Percentiles rank a stretch among this genome's conserved stretches.
Evolutionary conservation across 164 flowering plant species (phyloP).

Genomic region (Dillenia suffruticosa): DNA sequence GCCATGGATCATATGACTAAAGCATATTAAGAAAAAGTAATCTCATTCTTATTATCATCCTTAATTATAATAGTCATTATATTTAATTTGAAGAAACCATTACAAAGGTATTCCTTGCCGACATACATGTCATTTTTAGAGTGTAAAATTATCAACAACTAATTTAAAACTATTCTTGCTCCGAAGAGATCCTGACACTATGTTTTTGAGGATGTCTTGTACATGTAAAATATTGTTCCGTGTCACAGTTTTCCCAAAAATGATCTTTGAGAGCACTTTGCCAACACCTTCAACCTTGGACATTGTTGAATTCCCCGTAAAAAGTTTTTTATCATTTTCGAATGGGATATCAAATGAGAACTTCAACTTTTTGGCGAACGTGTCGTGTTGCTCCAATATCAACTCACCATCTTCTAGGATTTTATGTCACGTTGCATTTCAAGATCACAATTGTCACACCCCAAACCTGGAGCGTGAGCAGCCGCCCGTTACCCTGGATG

Average conservation of each 20-base stretch:
- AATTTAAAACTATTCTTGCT: constrained; percentile 4
- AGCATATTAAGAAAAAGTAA: not conserved
- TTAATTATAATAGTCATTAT: no score
- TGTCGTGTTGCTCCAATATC: not conserved
- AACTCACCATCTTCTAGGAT: constrained; percentile 2
- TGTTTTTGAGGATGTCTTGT: not conserved
- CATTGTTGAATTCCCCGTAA: constrained; percentile 4
- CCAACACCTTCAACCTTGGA: not conserved
- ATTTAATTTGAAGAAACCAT: not conserved
- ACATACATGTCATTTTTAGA: constrained; percentile 7
- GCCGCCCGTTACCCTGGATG: no score
- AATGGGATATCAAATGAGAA: not conserved
- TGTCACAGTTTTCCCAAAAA: constrained; percentile 2
- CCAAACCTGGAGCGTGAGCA: no score
- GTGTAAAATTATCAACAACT: constrained; percentile 8
- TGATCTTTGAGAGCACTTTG: not conserved
- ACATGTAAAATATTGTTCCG: constrained; percentile 5
- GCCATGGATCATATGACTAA: not conserved
- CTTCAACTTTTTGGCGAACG: not conserved
- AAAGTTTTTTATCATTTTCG: no score
- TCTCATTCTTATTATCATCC: not conserved
- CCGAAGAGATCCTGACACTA: constrained; percentile 1
- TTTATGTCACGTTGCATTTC: not conserved
- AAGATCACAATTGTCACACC: no score
- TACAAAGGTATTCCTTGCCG: not conserved